Conservation (phyloP, 306 rosid species). For the Luffa acutangula region DNA sequence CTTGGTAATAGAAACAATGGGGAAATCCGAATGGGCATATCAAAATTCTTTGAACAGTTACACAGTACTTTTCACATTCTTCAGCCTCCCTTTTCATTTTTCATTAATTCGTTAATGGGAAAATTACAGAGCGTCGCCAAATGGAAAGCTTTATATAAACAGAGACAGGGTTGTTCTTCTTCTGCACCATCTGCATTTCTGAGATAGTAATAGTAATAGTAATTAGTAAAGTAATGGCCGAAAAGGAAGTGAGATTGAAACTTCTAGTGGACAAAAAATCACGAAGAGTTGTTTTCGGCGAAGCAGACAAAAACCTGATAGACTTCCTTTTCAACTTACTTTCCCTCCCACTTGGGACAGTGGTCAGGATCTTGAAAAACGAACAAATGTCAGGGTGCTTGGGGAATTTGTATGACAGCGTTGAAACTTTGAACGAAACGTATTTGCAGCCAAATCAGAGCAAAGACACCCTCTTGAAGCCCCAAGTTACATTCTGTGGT, state of each 20-base stretch:
- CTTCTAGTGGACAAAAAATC: conserved; percentile 6
- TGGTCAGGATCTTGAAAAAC: not conserved
- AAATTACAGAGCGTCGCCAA: too few species aligned
- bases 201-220: too few species aligned
- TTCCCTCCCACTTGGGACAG: conserved; percentile 9
- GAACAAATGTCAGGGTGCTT: not conserved
- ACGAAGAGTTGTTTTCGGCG: conserved; percentile 8
- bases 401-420: not conserved
- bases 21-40: too few species aligned
- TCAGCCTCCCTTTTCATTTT: too few species aligned
- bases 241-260: not conserved
- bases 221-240: not conserved
- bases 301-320: conserved; percentile 11
- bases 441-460: not conserved
- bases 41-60: too few species aligned
- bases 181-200: not conserved
- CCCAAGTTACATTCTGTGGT: not conserved
- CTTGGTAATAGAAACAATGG: too few species aligned
- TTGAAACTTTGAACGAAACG: not conserved
- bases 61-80: too few species aligned
- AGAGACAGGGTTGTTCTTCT: too few species aligned
- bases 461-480: conserved; percentile 1
- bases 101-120: too few species aligned
- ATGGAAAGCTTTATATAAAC: too few species aligned
- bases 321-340: conserved; percentile 16